phyloP scores from a whole-genome alignment of 139 green algal genomes.

The Monoraphidium neglectum region DNA sequence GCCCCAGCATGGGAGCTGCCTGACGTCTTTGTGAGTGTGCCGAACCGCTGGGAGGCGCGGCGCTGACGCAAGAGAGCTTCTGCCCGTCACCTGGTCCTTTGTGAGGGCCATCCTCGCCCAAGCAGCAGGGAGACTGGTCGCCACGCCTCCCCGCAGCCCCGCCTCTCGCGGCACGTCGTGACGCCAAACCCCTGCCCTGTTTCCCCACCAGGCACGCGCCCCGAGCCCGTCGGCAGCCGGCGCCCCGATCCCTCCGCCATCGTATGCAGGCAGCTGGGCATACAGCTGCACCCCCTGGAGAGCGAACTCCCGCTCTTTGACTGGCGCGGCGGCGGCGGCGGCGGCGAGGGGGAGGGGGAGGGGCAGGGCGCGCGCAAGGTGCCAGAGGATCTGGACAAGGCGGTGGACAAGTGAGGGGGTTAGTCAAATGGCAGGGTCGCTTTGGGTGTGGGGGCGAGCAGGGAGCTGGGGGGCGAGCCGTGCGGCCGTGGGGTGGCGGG shows the following conservation, averaged over 20 bases:
- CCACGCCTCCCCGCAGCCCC: too few species aligned
- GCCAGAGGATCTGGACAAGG: conserved; percentile 4
- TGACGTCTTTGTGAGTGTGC: too few species aligned
- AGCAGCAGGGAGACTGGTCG: too few species aligned
- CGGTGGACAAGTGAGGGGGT: conserved; percentile 47
- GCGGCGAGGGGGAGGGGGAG: too few species aligned
- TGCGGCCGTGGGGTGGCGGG: too few species aligned
- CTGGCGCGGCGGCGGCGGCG: conserved; percentile 9
- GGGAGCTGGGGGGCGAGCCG: background rate
- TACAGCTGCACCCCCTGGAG: conserved; percentile 55
- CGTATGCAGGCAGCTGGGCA: conserved; percentile 64
- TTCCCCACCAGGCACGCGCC: conserved; percentile 18
- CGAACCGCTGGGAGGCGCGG: too few species aligned
- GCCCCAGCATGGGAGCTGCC: background rate
- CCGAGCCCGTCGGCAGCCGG: conserved; percentile 19
- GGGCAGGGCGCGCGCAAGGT: too few species aligned
- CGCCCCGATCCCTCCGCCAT: conserved; percentile 65
- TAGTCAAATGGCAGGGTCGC: background rate
- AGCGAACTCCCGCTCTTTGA: conserved; percentile 69
- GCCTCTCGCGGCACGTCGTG: too few species aligned
- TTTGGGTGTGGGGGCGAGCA: background rate
- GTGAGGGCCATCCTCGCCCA: too few species aligned
- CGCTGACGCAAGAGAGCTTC: too few species aligned
- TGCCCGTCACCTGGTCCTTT: too few species aligned
- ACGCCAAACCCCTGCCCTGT: too few species aligned